Evolutionary conservation across 1,139 yeast genomes (phyloP).

Genomic region (Protomyces gravidus): DNA sequence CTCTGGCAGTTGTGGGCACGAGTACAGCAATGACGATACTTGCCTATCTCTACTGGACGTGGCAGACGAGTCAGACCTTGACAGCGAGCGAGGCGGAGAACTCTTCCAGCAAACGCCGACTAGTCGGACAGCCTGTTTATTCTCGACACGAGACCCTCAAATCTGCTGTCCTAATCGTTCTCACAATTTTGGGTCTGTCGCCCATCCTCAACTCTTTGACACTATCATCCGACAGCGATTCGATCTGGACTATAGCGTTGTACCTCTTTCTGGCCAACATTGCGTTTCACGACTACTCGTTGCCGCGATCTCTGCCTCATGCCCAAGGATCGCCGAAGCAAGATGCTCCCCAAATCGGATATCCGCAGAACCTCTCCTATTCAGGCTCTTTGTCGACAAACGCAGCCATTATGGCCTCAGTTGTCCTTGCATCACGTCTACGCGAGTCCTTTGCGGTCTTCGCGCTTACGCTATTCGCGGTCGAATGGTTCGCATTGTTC

Average conservation of each 20-base stretch:
- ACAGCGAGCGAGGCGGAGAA: constrained; percentile 9
- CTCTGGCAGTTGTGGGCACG: constrained; percentile 39
- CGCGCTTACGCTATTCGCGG: constrained; percentile 69
- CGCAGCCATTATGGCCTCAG: constrained; percentile 76
- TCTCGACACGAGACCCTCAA: constrained; percentile 45
- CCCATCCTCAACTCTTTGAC: constrained; percentile 89
- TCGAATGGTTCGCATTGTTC: constrained; percentile 65
- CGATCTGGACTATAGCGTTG: constrained; percentile 87
- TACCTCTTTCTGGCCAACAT: constrained; percentile 69
- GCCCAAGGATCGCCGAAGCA: no score
- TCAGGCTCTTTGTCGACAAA: constrained; percentile 73
- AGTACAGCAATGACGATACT: constrained; percentile 42
- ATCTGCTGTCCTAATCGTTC: constrained; percentile 62
- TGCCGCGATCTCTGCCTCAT: constrained; percentile 29
- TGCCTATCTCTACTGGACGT: constrained; percentile 43
- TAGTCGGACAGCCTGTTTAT: background rate
- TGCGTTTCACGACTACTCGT: constrained; percentile 59
- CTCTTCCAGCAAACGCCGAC: constrained; percentile 4
- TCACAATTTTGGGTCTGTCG: constrained; percentile 69
- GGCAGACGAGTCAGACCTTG: constrained; percentile 4
- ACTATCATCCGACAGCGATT: constrained; percentile 82
- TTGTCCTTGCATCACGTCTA: constrained; percentile 82
- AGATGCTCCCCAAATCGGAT: no score
- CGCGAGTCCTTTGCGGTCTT: constrained; percentile 71
- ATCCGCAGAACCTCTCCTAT: constrained; percentile 34